Percentiles rank a stretch among this genome's conserved stretches.
Conservation (phyloP, 768 basidiomycete species). For the Sistotremastrum suecicum region DNA sequence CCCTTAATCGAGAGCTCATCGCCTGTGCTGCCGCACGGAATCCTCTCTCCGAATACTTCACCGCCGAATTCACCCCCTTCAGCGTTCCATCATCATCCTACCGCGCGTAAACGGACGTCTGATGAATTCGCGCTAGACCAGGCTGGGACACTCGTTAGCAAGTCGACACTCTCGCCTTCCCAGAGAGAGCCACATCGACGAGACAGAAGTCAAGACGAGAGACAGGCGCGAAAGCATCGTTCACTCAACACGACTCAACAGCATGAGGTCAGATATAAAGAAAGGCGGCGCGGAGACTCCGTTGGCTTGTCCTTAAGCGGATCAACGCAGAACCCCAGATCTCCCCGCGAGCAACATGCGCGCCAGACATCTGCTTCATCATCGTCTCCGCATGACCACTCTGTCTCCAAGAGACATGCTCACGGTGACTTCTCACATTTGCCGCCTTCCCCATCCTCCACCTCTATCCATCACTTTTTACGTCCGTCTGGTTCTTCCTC, state of each 20-base stretch:
- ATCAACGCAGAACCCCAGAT: too few species aligned
- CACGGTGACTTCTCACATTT: constrained; percentile 75
- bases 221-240: neutral
- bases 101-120: constrained; percentile 61
- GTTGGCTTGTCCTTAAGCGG: too few species aligned
- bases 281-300: too few species aligned
- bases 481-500: constrained; percentile 5
- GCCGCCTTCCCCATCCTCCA: constrained; percentile 83
- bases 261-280: too few species aligned
- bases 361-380: constrained; percentile 59
- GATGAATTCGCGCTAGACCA: constrained; percentile 77
- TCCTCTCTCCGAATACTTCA: constrained; percentile 14
- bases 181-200: constrained; percentile 16
- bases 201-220: neutral
- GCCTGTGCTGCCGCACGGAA: neutral
- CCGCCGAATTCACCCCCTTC: constrained; percentile 43
- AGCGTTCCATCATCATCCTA: constrained; percentile 42
- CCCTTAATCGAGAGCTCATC: neutral
- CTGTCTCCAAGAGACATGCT: constrained; percentile 38
- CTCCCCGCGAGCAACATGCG: constrained; percentile 23
- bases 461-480: constrained; percentile 75
- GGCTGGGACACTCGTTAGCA: constrained; percentile 42
- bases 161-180: constrained; percentile 19
- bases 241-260: too few species aligned
- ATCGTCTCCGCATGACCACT: constrained; percentile 43